phyloP scores from a whole-genome alignment of 805 yeast species.

The Komagataella kurtzmanii region DNA sequence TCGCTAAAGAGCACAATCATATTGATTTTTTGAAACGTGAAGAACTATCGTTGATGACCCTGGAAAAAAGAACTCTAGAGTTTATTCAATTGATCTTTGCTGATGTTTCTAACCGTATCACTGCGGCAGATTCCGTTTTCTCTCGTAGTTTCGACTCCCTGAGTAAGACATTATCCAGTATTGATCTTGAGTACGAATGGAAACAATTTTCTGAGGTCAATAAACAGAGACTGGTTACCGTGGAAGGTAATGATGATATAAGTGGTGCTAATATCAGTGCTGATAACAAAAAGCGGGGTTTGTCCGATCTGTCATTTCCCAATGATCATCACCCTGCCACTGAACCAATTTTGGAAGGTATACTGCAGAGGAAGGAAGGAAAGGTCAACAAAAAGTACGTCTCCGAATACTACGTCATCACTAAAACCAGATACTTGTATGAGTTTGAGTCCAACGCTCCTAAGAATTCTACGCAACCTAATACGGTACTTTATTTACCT shows the following conservation, averaged over 20 bases:
- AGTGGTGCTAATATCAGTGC: background rate
- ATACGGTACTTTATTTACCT: constrained; percentile 30
- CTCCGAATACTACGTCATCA: constrained; percentile 31
- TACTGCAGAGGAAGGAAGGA: constrained; percentile 29
- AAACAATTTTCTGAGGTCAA: constrained; percentile 20
- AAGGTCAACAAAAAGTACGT: constrained; percentile 25
- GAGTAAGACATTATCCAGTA: constrained; percentile 15
- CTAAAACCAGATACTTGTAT: constrained; percentile 28
- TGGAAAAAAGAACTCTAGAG: constrained; percentile 29
- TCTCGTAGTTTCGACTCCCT: constrained; percentile 13
- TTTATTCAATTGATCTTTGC: constrained; percentile 24
- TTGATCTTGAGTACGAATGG: constrained; percentile 33
- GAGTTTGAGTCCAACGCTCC: constrained; percentile 31
- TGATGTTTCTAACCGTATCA: constrained; percentile 12
- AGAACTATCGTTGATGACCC: constrained; percentile 24
- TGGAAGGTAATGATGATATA: background rate
- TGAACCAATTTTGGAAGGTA: constrained; percentile 33
- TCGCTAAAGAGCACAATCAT: constrained; percentile 30
- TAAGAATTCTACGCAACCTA: constrained; percentile 28
- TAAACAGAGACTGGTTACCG: constrained; percentile 17
- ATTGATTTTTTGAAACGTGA: constrained; percentile 26
- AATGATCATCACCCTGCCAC: constrained; percentile 26
- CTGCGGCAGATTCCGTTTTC: constrained; percentile 6
- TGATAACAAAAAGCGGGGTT: constrained; percentile 18
- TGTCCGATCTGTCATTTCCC: constrained; percentile 21